A percentile compares a stretch with the other conserved stretches of the same genome.
phyloP scores from a whole-genome alignment of 495 filamentous ascomycete species.

The Lichina pygmaea region DNA sequence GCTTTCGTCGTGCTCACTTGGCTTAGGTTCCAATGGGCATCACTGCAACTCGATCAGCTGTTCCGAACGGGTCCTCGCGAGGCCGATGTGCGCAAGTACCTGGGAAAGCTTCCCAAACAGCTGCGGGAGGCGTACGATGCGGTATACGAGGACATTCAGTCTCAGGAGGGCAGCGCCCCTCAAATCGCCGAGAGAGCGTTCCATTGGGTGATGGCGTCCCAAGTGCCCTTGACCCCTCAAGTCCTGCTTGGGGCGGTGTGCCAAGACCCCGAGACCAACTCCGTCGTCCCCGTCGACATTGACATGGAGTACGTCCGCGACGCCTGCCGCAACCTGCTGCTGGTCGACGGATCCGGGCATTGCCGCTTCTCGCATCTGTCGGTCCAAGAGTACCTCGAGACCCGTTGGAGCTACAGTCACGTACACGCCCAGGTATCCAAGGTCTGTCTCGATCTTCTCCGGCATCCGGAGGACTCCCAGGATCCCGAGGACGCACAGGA shows the following conservation, averaged over 20 bases:
- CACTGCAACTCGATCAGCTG: conserved; percentile 12
- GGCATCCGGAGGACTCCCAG: too few species aligned
- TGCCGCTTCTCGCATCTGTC: background rate
- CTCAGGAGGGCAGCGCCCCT: conserved; percentile 6
- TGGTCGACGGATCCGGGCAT: background rate
- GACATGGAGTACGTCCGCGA: background rate
- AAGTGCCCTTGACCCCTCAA: conserved; percentile 5
- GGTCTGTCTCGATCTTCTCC: too few species aligned
- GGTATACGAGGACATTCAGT: conserved; percentile 8
- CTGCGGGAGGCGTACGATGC: conserved; percentile 14
- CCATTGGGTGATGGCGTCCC: conserved; percentile 13
- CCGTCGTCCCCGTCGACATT: background rate
- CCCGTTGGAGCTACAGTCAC: background rate
- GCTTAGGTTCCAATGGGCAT: conserved; percentile 14
- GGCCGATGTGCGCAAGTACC: conserved; percentile 7
- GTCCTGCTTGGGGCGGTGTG: background rate
- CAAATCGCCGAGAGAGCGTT: conserved; percentile 11
- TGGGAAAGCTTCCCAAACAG: conserved; percentile 11
- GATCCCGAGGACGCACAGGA: too few species aligned
- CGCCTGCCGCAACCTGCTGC: background rate
- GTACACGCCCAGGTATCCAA: background rate
- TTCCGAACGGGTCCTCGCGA: conserved; percentile 3
- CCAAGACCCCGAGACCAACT: background rate
- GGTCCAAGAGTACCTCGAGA: background rate
- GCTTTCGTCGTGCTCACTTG: too few species aligned